phyloP scores from a whole-genome alignment of 768 basidiomycete species.

The Mycena latifolia region DNA sequence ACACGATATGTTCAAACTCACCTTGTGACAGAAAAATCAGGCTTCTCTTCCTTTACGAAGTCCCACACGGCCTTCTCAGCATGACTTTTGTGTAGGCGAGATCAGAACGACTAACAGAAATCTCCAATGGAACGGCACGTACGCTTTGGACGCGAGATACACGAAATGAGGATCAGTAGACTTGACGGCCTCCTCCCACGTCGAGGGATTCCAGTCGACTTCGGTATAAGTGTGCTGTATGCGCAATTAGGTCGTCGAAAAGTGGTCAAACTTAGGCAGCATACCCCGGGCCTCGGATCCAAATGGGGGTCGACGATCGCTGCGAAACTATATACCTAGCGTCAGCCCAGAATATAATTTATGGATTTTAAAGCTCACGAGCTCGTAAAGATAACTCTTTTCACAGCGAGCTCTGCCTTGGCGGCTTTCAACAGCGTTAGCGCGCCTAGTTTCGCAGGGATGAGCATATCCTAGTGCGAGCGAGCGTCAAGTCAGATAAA shows the following conservation, averaged over 20 bases:
- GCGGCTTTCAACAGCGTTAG: conserved; percentile 11
- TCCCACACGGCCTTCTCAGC: conserved; percentile 23
- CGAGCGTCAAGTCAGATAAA: background rate
- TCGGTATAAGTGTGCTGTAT: conserved; percentile 18
- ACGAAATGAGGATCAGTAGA: conserved; percentile 22
- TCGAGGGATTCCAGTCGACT: conserved; percentile 23
- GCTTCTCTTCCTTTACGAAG: conserved; percentile 14
- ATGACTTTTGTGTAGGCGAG: background rate
- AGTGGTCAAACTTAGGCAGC: background rate
- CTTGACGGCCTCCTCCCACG: conserved; percentile 19
- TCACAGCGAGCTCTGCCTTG: conserved; percentile 13
- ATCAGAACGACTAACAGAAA: too few relatives aligned
- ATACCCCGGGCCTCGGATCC: conserved; percentile 18
- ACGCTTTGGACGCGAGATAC: conserved; percentile 25
- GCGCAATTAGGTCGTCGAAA: background rate
- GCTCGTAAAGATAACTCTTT: conserved; percentile 21
- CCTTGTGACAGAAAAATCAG: conserved; percentile 15
- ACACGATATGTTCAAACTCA: background rate
- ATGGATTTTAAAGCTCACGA: conserved; percentile 17
- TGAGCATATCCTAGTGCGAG: conserved; percentile 20
- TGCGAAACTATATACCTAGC: conserved; percentile 20
- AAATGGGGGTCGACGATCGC: conserved; percentile 16
- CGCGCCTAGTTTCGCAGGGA: conserved; percentile 18
- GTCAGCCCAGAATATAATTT: too few relatives aligned
- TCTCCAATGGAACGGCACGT: background rate